Evolutionary conservation across 2,329 filamentous ascomycete species (phyloP).

Genomic region (Penicillium glabrum): DNA sequence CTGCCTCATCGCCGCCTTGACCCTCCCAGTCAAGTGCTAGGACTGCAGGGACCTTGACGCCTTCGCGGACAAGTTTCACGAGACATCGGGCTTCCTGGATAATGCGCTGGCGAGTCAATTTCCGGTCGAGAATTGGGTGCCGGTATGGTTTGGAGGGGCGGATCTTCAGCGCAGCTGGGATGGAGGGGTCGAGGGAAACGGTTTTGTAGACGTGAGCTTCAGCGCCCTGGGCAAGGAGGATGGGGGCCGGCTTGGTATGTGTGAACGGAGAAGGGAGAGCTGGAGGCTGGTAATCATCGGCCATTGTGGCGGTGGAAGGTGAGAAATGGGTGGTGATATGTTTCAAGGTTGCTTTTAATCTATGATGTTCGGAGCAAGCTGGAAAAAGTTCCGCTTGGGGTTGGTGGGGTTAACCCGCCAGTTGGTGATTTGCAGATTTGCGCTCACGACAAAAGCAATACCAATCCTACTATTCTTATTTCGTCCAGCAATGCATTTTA

Average conservation of each 20-base stretch:
- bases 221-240: slow-evolving; percentile 86
- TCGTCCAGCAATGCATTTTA: too few relatives aligned
- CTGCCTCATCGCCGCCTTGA: slow-evolving; percentile 52
- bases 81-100: slow-evolving; percentile 86
- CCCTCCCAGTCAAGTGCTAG: slow-evolving; percentile 65
- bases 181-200: slow-evolving; percentile 67
- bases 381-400: slow-evolving; percentile 3
- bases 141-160: slow-evolving; percentile 89
- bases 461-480: background rate
- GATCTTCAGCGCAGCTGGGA: slow-evolving; percentile 82
- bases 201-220: slow-evolving; percentile 93
- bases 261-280: slow-evolving; percentile 65
- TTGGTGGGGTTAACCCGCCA: slow-evolving; percentile 1
- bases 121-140: slow-evolving; percentile 82
- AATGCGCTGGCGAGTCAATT: slow-evolving; percentile 82
- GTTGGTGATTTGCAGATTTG: background rate
- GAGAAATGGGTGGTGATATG: background rate
- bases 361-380: background rate
- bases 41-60: slow-evolving; percentile 78
- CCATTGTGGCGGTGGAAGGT: slow-evolving; percentile 8
- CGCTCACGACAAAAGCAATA: background rate
- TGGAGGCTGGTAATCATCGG: slow-evolving; percentile 30
- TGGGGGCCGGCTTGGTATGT: slow-evolving; percentile 61
- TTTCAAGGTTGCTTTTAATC: background rate
- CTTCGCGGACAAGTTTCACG: slow-evolving; percentile 73